Base-by-base conservation (phyloP, 495 filamentous ascomycete species). In the Xylaria bambusicola region DNA sequence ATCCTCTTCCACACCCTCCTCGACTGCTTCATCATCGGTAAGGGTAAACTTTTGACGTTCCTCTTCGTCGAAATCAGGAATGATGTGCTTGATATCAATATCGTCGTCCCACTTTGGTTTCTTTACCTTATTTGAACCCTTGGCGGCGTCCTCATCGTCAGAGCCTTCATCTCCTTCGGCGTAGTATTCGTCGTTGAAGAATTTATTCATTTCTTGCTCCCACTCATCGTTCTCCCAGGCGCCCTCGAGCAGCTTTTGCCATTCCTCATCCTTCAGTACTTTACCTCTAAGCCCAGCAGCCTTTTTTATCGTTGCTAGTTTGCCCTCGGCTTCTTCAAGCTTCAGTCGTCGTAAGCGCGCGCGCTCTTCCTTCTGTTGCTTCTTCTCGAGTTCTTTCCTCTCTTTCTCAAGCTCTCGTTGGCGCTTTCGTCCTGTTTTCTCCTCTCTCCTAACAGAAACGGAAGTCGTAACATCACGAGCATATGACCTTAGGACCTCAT, bases 61-160 rank as follows among this genome's bases (percentile, higher is more conserved):
- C 20, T 70, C 73, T 29, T 86, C 86, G 13, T 90, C 84, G 66
- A 95, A 97, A 58, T 94, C 91, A 2, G 92, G 92, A 38, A 97
- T 74, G 27, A 98, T 74, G 70, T 98, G 93, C 26, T 86, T 88
- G 75, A 98, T 97, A 66, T 96, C 92, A 66, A 98, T 97, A 66
- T 98, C 94, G 64, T 97, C 91, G 58, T 96, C 89, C 90, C 92
- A 98, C 55, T 86, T 90, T 18, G 94, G 94, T 79, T 98, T 98
- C 79, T 91, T 94, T 17, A 83, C 73, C 58, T 84, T 85, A 65
- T 83, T 84, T 52, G 61, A 68, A 23, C 48, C 46, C 26, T 60
- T 65, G 10, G 18, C 71, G 2, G 57, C 67, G 1, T 62, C 73
- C 20, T 80, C 79, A 23, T 77, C 75, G 1, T 70, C 77, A 18